phyloP scores from a whole-genome alignment of 768 basidiomycete genomes.

The Solioccasus polychromus region DNA sequence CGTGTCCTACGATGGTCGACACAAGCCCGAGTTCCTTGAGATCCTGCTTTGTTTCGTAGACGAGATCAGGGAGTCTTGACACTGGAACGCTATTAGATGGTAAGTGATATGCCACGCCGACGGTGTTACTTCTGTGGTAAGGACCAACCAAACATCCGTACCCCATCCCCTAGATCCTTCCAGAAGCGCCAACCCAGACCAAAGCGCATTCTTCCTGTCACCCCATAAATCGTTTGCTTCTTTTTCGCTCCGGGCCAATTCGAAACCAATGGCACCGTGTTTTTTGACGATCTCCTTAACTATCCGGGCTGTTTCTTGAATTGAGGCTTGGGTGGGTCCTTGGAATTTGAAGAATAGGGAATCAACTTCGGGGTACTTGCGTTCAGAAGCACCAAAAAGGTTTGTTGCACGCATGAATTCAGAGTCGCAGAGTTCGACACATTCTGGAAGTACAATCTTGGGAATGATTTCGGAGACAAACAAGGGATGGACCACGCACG shows the following conservation, averaged over 20 bases:
- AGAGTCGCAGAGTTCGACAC: conserved; percentile 80
- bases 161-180: conserved; percentile 59
- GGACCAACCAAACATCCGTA: conserved; percentile 72
- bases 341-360: conserved; percentile 88
- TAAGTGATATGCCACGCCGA: background rate
- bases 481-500: conserved; percentile 47
- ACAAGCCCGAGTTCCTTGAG: conserved; percentile 52
- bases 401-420: conserved; percentile 64
- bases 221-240: conserved; percentile 76
- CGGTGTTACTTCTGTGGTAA: background rate
- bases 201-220: conserved; percentile 66
- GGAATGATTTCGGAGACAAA: background rate
- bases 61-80: conserved; percentile 60
- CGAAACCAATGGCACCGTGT: conserved; percentile 67
- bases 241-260: conserved; percentile 56
- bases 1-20: conserved; percentile 72
- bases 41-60: conserved; percentile 71
- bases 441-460: conserved; percentile 48
- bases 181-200: conserved; percentile 51
- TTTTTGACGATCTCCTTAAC: conserved; percentile 56
- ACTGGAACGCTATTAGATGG: conserved; percentile 49
- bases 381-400: conserved; percentile 48
- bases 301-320: conserved; percentile 60
- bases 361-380: conserved; percentile 61
- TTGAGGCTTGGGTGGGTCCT: conserved; percentile 55